These are phyloP conservation scores for Fusarium austroafricanum DNA, from an alignment of 2,329 filamentous ascomycete species.

Conservation along the genomic window DNA sequence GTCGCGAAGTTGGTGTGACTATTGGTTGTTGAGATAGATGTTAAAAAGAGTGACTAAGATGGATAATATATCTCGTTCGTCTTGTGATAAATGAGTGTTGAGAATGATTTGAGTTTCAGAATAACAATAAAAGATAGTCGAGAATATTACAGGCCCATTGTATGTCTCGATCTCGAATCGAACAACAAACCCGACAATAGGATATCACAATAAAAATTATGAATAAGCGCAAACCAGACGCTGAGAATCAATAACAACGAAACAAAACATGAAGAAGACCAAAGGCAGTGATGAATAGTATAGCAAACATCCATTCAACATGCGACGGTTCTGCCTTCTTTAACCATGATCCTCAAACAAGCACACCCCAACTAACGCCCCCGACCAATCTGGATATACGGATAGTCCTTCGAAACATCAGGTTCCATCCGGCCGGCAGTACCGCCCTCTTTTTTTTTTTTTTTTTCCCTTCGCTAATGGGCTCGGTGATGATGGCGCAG, in stretches of 20 bases:
- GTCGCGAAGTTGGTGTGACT: not conserved
- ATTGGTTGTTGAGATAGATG: not conserved
- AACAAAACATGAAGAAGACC: conserved; percentile 4
- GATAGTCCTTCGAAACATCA: conserved; percentile 11
- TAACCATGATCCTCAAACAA: conserved; percentile 3
- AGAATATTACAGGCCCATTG: not conserved
- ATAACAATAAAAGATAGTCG: not conserved
- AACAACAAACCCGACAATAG: not conserved
- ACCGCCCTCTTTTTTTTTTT: conserved; percentile 1
- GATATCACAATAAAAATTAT: not conserved
- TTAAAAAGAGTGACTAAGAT: not conserved
- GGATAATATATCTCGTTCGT: not conserved
- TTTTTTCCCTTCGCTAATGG: not conserved
- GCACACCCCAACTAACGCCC: conserved; percentile 14
- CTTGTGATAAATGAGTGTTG: not conserved
- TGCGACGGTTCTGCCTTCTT: not conserved
- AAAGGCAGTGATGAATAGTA: not conserved
- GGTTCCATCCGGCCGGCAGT: conserved; percentile 5
- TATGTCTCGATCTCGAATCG: conserved; percentile 12
- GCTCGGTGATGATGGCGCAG: not conserved
- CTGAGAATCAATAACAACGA: not conserved
- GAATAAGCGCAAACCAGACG: not conserved
- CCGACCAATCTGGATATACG: not conserved
- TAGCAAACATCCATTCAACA: not conserved
- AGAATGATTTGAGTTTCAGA: not conserved